Percentiles rank a stretch among this genome's conserved stretches.
These are phyloP conservation scores for Moricandia moricandioides DNA, from an alignment of 345 rosid genomes.

Conservation along the genomic window DNA sequence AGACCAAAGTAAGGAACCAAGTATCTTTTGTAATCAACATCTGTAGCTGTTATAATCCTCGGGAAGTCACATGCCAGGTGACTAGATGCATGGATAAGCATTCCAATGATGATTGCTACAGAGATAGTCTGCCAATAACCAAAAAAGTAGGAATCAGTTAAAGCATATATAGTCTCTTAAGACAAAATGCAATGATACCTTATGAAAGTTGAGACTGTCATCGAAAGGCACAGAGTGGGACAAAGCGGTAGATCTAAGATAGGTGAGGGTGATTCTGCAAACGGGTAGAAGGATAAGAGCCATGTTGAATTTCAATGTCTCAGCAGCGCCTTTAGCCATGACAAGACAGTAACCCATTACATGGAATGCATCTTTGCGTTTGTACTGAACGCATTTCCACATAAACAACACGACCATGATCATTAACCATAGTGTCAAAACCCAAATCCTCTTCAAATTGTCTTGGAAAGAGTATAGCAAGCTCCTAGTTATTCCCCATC, in stretches of 20 bases:
- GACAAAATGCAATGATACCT: slow-evolving; percentile 45
- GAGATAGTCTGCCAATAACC: slow-evolving; percentile 17
- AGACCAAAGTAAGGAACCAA: slow-evolving; percentile 55
- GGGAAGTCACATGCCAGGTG: slow-evolving; percentile 95
- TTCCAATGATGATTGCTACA: slow-evolving; percentile 45
- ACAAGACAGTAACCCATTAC: slow-evolving; percentile 92
- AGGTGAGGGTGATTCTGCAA: slow-evolving; percentile 80
- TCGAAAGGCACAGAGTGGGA: slow-evolving; percentile 75
- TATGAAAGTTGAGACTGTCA: slow-evolving; percentile 90
- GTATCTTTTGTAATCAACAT: slow-evolving; percentile 19
- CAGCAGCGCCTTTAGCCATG: slow-evolving; percentile 89
- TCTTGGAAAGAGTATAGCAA: slow-evolving; percentile 62
- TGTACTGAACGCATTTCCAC: slow-evolving; percentile 82
- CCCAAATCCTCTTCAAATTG: slow-evolving; percentile 89
- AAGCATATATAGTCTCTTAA: background rate
- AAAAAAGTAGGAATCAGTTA: background rate
- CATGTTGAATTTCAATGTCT: slow-evolving; percentile 91
- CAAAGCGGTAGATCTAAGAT: slow-evolving; percentile 80
- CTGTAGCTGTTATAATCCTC: slow-evolving; percentile 48
- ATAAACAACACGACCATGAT: slow-evolving; percentile 69
- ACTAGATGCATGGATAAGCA: slow-evolving; percentile 73
- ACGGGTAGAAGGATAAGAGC: slow-evolving; percentile 90
- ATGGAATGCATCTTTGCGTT: slow-evolving; percentile 54
- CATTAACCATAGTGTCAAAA: slow-evolving; percentile 63
- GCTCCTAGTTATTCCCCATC: slow-evolving; percentile 48